These are phyloP conservation scores for Pontederia paniculata DNA, from an alignment of 176 grass and related monocot species.

Conservation along the genomic window DNA sequence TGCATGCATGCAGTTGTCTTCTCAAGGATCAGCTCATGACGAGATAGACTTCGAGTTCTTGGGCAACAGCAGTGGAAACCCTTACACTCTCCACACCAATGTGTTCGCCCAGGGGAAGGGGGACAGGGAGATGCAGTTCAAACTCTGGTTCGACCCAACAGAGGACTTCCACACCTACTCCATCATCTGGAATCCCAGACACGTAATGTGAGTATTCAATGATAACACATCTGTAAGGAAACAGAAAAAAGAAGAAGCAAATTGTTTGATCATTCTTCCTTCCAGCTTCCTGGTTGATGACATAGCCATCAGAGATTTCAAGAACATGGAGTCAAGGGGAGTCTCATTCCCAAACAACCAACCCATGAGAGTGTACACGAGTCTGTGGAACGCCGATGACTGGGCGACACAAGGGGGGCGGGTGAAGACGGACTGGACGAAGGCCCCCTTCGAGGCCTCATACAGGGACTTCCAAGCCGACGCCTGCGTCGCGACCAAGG, in stretches of 20 bases:
- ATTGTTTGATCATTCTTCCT: no score
- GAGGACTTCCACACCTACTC: conserved; percentile 18
- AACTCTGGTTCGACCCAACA: conserved; percentile 18
- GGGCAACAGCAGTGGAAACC: conserved; percentile 7
- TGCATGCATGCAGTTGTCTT: background rate
- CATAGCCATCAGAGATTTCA: conserved; percentile 11
- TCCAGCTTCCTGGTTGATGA: conserved; percentile 15
- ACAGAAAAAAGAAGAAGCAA: no score
- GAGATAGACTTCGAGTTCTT: conserved; percentile 13
- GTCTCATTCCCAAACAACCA: conserved; percentile 10
- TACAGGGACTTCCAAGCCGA: conserved; percentile 1
- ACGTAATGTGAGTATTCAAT: conserved; percentile 1
- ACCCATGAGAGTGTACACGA: conserved; percentile 12
- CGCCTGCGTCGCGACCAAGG: background rate
- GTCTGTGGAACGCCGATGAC: conserved; percentile 14
- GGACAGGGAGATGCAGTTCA: conserved; percentile 8
- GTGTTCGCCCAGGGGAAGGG: conserved; percentile 8
- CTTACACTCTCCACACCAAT: conserved; percentile 1
- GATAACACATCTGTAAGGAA: background rate
- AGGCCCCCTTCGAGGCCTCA: conserved; percentile 6
- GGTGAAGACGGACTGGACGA: conserved; percentile 14
- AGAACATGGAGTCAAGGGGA: conserved; percentile 6
- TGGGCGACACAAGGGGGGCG: conserved; percentile 7
- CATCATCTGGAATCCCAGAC: conserved; percentile 13
- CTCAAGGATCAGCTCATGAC: background rate